Percentiles rank a stretch among this genome's conserved stretches.
Conservation (phyloP, 2,329 filamentous ascomycete species). For the Neopestalotiopsis sp. region DNA sequence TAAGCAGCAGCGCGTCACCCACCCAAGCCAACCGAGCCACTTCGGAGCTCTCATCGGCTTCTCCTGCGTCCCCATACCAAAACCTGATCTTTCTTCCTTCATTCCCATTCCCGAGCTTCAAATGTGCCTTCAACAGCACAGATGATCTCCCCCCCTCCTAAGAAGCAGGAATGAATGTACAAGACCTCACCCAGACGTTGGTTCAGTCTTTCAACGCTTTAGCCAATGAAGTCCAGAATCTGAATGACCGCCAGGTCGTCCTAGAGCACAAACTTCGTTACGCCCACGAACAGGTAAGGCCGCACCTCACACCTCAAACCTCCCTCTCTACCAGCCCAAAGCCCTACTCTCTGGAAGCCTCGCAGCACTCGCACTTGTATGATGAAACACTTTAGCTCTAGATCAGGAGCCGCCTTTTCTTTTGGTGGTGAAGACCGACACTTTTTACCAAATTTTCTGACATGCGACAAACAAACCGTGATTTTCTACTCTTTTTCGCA, state of each 20-base stretch:
- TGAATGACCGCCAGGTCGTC: slow-evolving; percentile 68
- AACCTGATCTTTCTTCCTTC: neutral
- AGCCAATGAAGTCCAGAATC: slow-evolving; percentile 67
- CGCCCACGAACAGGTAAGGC: slow-evolving; percentile 68
- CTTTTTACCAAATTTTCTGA: slow-evolving; percentile 48
- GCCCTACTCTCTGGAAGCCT: neutral
- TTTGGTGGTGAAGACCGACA: slow-evolving; percentile 66
- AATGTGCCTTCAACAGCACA: neutral
- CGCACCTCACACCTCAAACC: slow-evolving; percentile 29
- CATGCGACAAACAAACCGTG: slow-evolving; percentile 16
- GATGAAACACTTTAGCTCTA: slow-evolving; percentile 74
- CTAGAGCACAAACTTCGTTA: slow-evolving; percentile 71
- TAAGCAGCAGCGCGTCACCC: slow-evolving; percentile 2
- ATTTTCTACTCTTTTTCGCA: neutral
- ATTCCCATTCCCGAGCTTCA: slow-evolving; percentile 1
- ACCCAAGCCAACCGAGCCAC: slow-evolving; percentile 5
- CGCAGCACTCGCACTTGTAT: slow-evolving; percentile 31
- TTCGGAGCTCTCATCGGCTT: slow-evolving; percentile 10
- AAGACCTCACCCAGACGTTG: slow-evolving; percentile 58
- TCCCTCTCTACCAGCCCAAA: slow-evolving; percentile 3
- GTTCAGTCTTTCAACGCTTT: slow-evolving; percentile 69
- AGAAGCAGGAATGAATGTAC: slow-evolving; percentile 44
- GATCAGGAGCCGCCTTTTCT: slow-evolving; percentile 70
- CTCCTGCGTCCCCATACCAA: neutral
- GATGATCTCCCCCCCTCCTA: neutral